phyloP scores from a whole-genome alignment of 495 filamentous ascomycete species.

The Immersiella caudata region DNA sequence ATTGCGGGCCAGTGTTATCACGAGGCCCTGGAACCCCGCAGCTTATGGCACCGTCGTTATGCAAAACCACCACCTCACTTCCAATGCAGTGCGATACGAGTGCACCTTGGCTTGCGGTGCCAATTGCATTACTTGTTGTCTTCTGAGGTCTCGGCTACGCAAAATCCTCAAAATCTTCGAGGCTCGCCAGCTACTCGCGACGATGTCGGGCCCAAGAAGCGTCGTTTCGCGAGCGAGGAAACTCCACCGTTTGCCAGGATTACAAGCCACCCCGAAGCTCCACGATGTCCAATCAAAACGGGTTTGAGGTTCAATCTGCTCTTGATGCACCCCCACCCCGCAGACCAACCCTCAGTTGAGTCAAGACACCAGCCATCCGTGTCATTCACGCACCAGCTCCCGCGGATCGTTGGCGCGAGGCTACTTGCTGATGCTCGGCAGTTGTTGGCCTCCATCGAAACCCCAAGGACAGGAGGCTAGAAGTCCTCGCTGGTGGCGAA shows the following conservation, averaged over 20 bases:
- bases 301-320: neutral
- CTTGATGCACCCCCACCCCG: slow-evolving; percentile 28
- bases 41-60: too few species aligned
- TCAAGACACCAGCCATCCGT: slow-evolving; percentile 31
- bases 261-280: neutral
- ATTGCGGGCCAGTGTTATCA: too few species aligned
- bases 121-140: too few species aligned
- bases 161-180: too few species aligned
- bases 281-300: slow-evolving; percentile 8
- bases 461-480: neutral
- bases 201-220: neutral
- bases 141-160: too few species aligned
- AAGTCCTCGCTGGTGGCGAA: neutral
- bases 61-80: too few species aligned
- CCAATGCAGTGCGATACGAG: too few species aligned
- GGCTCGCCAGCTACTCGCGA: neutral
- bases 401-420: neutral
- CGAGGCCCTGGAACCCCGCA: too few species aligned
- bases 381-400: slow-evolving; percentile 18
- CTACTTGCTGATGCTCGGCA: neutral
- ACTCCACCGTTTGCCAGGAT: neutral
- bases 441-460: neutral
- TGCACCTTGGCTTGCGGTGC: too few species aligned
- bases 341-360: slow-evolving; percentile 33
- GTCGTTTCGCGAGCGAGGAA: neutral